Base-by-base conservation (phyloP, 2,329 filamentous ascomycete genomes). In the Colletotrichum acutatum region DNA sequence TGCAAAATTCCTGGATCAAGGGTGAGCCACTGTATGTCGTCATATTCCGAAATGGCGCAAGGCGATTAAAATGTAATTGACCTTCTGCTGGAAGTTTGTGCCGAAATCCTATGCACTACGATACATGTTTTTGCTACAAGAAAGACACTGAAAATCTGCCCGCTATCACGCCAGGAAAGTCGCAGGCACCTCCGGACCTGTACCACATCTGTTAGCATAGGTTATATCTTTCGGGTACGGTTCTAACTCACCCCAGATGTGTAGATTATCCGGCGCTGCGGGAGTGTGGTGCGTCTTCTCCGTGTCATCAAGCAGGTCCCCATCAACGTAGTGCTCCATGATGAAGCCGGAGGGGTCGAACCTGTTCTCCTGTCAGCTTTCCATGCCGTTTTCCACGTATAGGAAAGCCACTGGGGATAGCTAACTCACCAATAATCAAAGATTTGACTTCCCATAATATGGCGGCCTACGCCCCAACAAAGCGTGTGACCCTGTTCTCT, bases 401-500 rank as follows among this genome's bases (percentile, higher is more conserved):
- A 9, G 16, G 16, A 34, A 34, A 30, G 54, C 19, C 52, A 28
- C 22, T 2, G 6, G 7, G 19, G 5, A 32, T 56, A 22, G 22
- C 9, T 24, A 2, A 74, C 76, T 64, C 52, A 79, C 78, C 78
- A 80, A 69, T 80, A 80, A 61, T 80, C 78, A 76, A 94, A 94
- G 64, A 94, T 90, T 82, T 94, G 92, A 74, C 87, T 90, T 4
- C 92, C 92, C 76, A 94, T 85, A 26, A 93, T 87, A 83, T 94
- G 92, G 65, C 92, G 82, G 0, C 92, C 92, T 0, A 94, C 89
- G 1, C 92, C 92, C 92, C 92, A 94, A 74, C 91, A 91, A 76
- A 86, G 88, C 77, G 86, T 86, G 78, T 92, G 92, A 1, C 89
- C 89, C 79, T 90, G 89, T 74, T 89, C 83, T 2, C 84, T 84